A percentile compares a stretch with the other conserved stretches of the same genome.
These are phyloP conservation scores for Macadamia tetraphylla DNA, from an alignment of 164 flowering plant genomes.

Conservation along the genomic window DNA sequence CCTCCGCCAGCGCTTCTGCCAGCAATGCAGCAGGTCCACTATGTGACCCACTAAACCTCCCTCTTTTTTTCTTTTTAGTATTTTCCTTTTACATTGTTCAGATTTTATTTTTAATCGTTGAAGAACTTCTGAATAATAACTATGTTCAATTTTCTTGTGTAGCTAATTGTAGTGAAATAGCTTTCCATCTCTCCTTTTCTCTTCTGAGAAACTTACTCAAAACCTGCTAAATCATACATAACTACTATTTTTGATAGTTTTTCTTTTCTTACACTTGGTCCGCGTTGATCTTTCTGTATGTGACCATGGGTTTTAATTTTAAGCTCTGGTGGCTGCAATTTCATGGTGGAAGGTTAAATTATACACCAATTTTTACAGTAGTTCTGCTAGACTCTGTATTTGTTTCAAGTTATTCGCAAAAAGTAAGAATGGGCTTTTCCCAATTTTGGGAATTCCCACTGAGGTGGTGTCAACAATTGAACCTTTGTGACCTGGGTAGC, in stretches of 20 bases:
- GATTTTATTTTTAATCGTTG: no score
- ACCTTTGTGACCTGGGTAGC: neutral
- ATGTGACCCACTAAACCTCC: no score
- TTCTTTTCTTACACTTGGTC: neutral
- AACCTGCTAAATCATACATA: no score
- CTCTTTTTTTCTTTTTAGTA: no score
- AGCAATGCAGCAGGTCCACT: constrained; percentile 88
- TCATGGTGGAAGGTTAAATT: no score
- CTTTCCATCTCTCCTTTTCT: neutral
- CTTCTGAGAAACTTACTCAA: neutral
- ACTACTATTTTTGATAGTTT: no score
- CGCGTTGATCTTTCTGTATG: neutral
- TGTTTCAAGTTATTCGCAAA: no score
- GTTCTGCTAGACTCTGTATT: no score
- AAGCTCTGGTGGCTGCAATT: no score
- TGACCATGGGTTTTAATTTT: neutral
- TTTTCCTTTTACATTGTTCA: no score
- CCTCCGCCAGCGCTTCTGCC: constrained; percentile 71
- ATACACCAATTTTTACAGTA: neutral
- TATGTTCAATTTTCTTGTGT: neutral
- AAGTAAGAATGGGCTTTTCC: neutral
- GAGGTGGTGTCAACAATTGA: neutral
- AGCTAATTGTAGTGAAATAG: neutral
- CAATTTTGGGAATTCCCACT: neutral
- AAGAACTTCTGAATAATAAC: no score